These are phyloP conservation scores for Apiospora pterosperma DNA, from an alignment of 2,329 filamentous ascomycete species.

Conservation along the genomic window DNA sequence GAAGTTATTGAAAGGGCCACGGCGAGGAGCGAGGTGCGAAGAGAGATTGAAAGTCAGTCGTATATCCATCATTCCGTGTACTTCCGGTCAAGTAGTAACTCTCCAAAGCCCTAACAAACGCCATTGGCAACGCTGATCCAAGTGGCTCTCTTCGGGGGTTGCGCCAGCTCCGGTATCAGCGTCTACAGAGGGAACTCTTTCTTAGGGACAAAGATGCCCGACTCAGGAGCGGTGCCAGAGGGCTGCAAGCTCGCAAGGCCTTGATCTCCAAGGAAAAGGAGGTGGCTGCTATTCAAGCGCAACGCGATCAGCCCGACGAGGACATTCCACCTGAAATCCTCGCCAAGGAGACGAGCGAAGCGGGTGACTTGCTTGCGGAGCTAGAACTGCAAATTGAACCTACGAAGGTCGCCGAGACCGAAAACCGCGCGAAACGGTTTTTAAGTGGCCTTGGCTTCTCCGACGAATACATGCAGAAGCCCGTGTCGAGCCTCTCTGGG, in stretches of 20 bases:
- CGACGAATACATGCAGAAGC: conserved; percentile 54
- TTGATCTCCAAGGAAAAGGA: conserved; percentile 66
- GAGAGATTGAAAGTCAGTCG: conserved; percentile 55
- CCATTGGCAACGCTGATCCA: conserved; percentile 55
- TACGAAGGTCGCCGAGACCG: conserved; percentile 59
- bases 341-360: conserved; percentile 64
- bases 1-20: conserved; percentile 63
- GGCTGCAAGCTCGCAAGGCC: conserved; percentile 72
- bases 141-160: conserved; percentile 58
- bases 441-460: conserved; percentile 71
- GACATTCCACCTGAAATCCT: conserved; percentile 55
- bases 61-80: not conserved
- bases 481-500: conserved; percentile 67
- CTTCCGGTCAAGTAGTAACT: not conserved
- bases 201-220: conserved; percentile 70
- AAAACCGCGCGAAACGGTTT: conserved; percentile 63
- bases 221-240: conserved; percentile 70
- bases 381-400: conserved; percentile 67
- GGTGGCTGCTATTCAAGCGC: conserved; percentile 51
- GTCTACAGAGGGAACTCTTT: conserved; percentile 61
- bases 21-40: conserved; percentile 52
- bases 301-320: conserved; percentile 47
- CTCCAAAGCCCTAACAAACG: conserved; percentile 50
- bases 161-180: conserved; percentile 59
- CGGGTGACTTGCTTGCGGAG: conserved; percentile 65